Percentiles rank a stretch among this genome's conserved stretches.
phyloP scores from a whole-genome alignment of 352 stramenopile species.

The Globisporangium echinulatum region DNA sequence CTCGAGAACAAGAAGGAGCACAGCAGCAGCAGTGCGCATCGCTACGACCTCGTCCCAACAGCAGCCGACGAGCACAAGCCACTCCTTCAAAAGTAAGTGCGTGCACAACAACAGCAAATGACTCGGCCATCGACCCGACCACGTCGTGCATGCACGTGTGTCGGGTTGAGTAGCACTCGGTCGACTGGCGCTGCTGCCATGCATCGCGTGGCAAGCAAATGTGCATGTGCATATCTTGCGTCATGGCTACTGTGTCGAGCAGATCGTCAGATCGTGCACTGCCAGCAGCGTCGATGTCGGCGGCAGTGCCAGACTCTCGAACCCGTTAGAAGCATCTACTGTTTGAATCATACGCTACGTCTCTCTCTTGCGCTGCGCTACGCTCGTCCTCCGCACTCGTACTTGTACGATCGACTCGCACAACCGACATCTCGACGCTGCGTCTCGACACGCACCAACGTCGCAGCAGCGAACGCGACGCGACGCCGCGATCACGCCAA shows the following conservation, averaged over 20 bases:
- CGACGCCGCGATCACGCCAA: too few relatives aligned
- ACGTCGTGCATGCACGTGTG: neutral
- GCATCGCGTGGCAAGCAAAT: too few relatives aligned
- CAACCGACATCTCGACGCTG: neutral
- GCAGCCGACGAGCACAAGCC: constrained; percentile 56
- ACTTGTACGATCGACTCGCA: neutral
- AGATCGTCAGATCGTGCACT: too few relatives aligned
- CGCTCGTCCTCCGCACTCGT: neutral
- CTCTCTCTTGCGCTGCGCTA: neutral
- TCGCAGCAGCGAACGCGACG: too few relatives aligned
- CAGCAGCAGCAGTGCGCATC: constrained; percentile 13
- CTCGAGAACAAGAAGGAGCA: constrained; percentile 57
- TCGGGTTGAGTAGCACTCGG: neutral
- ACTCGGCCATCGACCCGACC: neutral
- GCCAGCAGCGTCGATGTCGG: neutral
- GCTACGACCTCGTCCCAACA: constrained; percentile 38
- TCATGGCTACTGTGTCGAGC: too few relatives aligned
- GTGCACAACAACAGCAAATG: too few relatives aligned
- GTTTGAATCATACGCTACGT: neutral
- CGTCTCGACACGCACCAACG: too few relatives aligned
- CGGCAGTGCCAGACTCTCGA: neutral
- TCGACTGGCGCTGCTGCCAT: neutral
- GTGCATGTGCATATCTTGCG: too few relatives aligned
- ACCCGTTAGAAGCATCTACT: neutral
- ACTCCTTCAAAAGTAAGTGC: constrained; percentile 45